These are phyloP conservation scores for Strobilomyces echinocephalus DNA, from an alignment of 768 basidiomycete species.

Conservation along the genomic window DNA sequence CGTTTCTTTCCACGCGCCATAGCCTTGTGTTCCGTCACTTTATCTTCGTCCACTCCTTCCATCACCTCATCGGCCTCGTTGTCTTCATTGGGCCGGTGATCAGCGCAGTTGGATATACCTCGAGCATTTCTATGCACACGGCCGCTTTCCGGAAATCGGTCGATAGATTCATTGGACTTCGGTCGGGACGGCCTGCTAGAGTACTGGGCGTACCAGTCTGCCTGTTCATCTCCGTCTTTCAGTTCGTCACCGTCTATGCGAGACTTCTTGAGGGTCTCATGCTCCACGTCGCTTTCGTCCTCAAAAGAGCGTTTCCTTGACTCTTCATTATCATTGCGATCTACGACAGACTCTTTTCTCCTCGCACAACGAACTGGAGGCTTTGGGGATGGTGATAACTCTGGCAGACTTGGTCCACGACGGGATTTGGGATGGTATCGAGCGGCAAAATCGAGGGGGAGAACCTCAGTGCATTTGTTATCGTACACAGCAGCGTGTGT, in stretches of 20 bases:
- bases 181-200: slow-evolving; percentile 29
- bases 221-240: slow-evolving; percentile 46
- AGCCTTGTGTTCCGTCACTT: slow-evolving; percentile 35
- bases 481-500: slow-evolving; percentile 12
- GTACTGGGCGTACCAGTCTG: slow-evolving; percentile 36
- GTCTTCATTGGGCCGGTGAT: slow-evolving; percentile 49
- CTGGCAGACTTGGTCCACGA: slow-evolving; percentile 5
- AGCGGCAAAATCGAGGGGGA: slow-evolving; percentile 31
- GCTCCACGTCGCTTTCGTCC: slow-evolving; percentile 41
- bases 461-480: slow-evolving; percentile 15
- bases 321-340: slow-evolving; percentile 23
- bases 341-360: slow-evolving; percentile 28
- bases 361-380: slow-evolving; percentile 27
- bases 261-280: slow-evolving; percentile 46
- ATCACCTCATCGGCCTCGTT: slow-evolving; percentile 34
- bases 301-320: slow-evolving; percentile 42
- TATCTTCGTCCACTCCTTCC: slow-evolving; percentile 41
- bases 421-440: slow-evolving; percentile 34
- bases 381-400: slow-evolving; percentile 14
- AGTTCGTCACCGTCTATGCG: slow-evolving; percentile 47
- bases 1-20: slow-evolving; percentile 61
- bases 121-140: slow-evolving; percentile 35
- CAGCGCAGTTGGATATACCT: slow-evolving; percentile 36
- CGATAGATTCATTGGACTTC: slow-evolving; percentile 48
- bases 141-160: slow-evolving; percentile 39